Base-by-base conservation (phyloP, 2,329 filamentous ascomycete species). In the Aspergillus pseudonomiae region DNA sequence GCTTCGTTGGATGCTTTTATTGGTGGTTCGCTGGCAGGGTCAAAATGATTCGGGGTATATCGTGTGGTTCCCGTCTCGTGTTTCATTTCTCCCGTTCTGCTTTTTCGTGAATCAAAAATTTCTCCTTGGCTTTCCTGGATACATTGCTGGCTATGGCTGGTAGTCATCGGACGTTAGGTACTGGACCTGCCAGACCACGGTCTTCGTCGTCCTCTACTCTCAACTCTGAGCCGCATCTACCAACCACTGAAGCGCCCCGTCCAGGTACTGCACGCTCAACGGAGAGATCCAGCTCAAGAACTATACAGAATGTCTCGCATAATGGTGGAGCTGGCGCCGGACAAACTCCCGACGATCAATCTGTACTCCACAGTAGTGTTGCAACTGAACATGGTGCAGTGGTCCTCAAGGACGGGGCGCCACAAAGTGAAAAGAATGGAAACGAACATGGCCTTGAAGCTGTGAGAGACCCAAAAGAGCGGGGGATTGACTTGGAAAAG, bases 331-430 rank as follows among this genome's bases (percentile, higher is more conserved):
- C 75, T 3, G 70, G 74, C 63, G 77, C 75, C 1, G 74, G 67
- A 3, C 69, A 68, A 26, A 73, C 77, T 61, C 66, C 76, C 1
- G 76, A 79, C 57, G 75, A 79, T 59, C 68, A 75, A 7, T 73
- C 71, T 9, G 62, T 73, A 7, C 78, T 77, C 34, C 70, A 76
- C 54, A 71, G 67, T 28, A 69, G 71, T 21, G 59, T 69, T 34
- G 65, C 68, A 39, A 55, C 61, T 32, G 57, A 30, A n/a, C 14
- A 34, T 28, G 45, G 54, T 30, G 48, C 9, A 32, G 48, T n/a
- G 10, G 63, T 67, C 28, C 12, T 41, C 19, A 64, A 63, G 6
- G 48, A 57, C 14, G 36, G 61, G 14, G 56, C 67, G 2, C 60
- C 67, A 9, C n/a, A 56, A 43, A 60, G 63, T 45, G 63, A 68